phyloP scores from a whole-genome alignment of 2,329 filamentous ascomycete species.

The Colletotrichum caudatum region DNA sequence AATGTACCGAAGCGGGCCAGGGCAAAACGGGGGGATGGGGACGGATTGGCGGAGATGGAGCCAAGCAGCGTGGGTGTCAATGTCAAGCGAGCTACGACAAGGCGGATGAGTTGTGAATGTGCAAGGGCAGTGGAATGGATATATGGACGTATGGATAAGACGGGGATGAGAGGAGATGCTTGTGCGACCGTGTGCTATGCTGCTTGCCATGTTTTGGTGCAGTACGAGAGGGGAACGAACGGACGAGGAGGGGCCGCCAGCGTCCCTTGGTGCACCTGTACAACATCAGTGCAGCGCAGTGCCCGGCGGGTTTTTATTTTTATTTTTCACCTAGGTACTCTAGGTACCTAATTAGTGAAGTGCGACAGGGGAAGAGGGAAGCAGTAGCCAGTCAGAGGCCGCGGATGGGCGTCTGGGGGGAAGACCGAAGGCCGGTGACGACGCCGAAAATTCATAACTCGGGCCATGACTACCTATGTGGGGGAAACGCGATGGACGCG shows the following conservation, averaged over 20 bases:
- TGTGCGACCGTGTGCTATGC: constrained; percentile 22
- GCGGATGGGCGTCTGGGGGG: constrained; percentile 16
- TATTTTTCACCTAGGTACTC: too few relatives aligned
- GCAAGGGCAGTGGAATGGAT: constrained; percentile 20
- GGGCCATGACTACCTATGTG: constrained; percentile 18
- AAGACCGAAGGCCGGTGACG: constrained; percentile 14
- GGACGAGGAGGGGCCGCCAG: not conserved
- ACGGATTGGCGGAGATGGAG: constrained; percentile 30
- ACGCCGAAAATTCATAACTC: constrained; percentile 38
- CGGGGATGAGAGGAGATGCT: constrained; percentile 25
- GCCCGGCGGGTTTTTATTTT: constrained; percentile 17
- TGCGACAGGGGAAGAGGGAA: constrained; percentile 31
- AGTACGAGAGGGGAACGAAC: not conserved
- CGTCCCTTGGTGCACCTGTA: constrained; percentile 6
- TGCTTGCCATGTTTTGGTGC: constrained; percentile 15
- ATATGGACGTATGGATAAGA: constrained; percentile 12
- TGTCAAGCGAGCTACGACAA: constrained; percentile 15
- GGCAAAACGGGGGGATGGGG: constrained; percentile 29
- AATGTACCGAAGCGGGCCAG: constrained; percentile 39
- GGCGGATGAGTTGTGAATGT: constrained; percentile 33
- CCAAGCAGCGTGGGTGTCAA: constrained; percentile 20
- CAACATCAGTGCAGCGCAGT: not conserved
- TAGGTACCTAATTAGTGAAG: not conserved
- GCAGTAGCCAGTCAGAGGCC: constrained; percentile 14
- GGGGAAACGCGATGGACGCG: constrained; percentile 34